Evolutionary conservation across 129 eudicot species (phyloP).

Genomic region (Helianthus tuberosus): DNA sequence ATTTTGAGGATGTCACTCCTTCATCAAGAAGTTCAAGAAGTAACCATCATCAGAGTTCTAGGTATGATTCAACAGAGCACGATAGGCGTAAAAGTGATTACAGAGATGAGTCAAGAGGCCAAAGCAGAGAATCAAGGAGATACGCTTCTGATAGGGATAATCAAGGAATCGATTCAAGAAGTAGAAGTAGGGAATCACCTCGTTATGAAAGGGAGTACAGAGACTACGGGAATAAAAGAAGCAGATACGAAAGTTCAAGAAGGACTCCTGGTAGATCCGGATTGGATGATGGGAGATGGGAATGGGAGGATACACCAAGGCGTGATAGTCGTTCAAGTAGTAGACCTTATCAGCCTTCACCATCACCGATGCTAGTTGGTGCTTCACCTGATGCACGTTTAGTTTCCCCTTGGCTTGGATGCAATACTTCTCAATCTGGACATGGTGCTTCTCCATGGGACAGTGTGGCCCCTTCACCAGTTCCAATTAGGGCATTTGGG

Average conservation of each 20-base stretch:
- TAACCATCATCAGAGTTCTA: slow-evolving; percentile 35
- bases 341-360: too few relatives aligned
- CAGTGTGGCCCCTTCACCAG: slow-evolving; percentile 83
- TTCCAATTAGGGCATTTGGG: slow-evolving; percentile 93
- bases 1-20: slow-evolving; percentile 43
- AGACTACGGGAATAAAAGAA: too few relatives aligned
- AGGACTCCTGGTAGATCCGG: too few relatives aligned
- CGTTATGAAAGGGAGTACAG: too few relatives aligned
- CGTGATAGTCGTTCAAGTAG: too few relatives aligned
- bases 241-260: too few relatives aligned
- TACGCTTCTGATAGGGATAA: slow-evolving; percentile 42
- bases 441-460: slow-evolving; percentile 93
- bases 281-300: too few relatives aligned
- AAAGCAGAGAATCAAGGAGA: too few relatives aligned
- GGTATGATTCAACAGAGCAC: slow-evolving; percentile 37
- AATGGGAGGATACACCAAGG: too few relatives aligned
- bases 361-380: slow-evolving; percentile 57
- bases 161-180: slow-evolving; percentile 21
- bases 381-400: slow-evolving; percentile 73
- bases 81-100: slow-evolving; percentile 48
- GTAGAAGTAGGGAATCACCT: too few relatives aligned
- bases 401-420: slow-evolving; percentile 91
- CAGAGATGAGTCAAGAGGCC: too few relatives aligned
- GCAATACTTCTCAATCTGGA: slow-evolving; percentile 69
- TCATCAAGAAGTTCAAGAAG: slow-evolving; percentile 52